These are phyloP conservation scores for Fusarium sacchari DNA, from an alignment of 2,329 filamentous ascomycete species.

Conservation along the genomic window DNA sequence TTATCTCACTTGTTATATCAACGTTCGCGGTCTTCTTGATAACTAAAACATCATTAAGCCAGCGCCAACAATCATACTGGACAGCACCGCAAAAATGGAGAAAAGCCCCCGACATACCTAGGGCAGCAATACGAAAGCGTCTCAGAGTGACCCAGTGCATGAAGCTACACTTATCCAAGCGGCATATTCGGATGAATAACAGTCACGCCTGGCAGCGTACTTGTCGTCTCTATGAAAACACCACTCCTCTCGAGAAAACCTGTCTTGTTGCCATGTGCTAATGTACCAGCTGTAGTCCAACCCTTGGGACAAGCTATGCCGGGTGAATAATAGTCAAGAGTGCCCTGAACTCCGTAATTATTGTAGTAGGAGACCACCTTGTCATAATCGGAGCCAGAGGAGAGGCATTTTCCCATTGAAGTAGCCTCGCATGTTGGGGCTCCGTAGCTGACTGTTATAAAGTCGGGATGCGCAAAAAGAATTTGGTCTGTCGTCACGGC, in stretches of 20 bases:
- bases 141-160: slow-evolving; percentile 15
- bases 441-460: background rate
- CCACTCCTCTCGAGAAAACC: background rate
- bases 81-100: background rate
- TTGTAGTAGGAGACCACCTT: background rate
- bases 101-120: slow-evolving; percentile 13
- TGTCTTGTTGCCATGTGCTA: slow-evolving; percentile 9
- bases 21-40: fast-evolving
- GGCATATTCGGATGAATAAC: background rate
- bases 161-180: background rate
- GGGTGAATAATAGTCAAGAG: slow-evolving; percentile 36
- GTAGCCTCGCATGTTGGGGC: fast-evolving
- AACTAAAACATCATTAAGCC: slow-evolving; percentile 18
- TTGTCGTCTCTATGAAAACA: slow-evolving; percentile 13
- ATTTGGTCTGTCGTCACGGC: slow-evolving; percentile 3
- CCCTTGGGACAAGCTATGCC: slow-evolving; percentile 40
- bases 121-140: slow-evolving; percentile 39
- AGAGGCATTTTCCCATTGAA: background rate
- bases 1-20: too few relatives aligned
- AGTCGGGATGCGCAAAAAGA: background rate
- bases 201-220: too few relatives aligned
- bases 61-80: slow-evolving; percentile 21
- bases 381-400: background rate
- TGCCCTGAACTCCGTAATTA: background rate
- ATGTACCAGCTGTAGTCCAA: slow-evolving; percentile 39